Base-by-base conservation (phyloP, 176 grass and related monocot genomes). In the Carex cristatella region DNA sequence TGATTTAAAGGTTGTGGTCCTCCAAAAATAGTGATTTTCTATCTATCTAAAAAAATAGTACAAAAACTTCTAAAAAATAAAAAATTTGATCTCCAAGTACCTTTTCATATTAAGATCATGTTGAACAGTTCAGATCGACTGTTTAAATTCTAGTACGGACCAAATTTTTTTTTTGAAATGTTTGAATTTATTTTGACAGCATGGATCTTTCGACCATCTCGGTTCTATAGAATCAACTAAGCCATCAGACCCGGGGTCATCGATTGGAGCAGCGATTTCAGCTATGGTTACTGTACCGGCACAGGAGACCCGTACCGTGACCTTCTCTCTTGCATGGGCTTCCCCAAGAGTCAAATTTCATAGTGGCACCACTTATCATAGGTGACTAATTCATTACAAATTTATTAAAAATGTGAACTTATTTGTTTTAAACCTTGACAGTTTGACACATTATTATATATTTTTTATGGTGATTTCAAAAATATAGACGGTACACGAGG, bases 281-380 rank as follows among this genome's bases (percentile, higher is more conserved):
- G 91, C 92, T 44, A 44, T 84, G 68, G 87, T 90, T 37, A 10
- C 81, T 0, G 85, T 98, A 88, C 55, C 90, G 12, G 84, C 90
- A 6, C 87, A 87, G 11, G 86, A 35, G 7, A 91, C 86, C 3
- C 87, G 84, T 7, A 76, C 81, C 48, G 91, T 94, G 73, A 94
- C 95, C 23, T 93, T 98, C 61, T 87, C 92, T 48, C 85, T 98
- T 81, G 89, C 95, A 35, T 98, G 95, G 95, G 89, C 92, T 61
- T 94, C 89, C 84, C 92, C 95, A 14, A 88, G 94, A 67, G 88
- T 98, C 12, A 98, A 88, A 79, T 98, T 98, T 86, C 87, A 91
- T 23, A 56, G 80, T 7, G 92, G 92, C 71, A 98, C 86, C 37
- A 91, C 69, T 48, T 98, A 94, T 87, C 88, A 94, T 82, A 93